These are phyloP conservation scores for Dipodascus geniculatus DNA, from an alignment of 805 yeast genomes.

Conservation along the genomic window DNA sequence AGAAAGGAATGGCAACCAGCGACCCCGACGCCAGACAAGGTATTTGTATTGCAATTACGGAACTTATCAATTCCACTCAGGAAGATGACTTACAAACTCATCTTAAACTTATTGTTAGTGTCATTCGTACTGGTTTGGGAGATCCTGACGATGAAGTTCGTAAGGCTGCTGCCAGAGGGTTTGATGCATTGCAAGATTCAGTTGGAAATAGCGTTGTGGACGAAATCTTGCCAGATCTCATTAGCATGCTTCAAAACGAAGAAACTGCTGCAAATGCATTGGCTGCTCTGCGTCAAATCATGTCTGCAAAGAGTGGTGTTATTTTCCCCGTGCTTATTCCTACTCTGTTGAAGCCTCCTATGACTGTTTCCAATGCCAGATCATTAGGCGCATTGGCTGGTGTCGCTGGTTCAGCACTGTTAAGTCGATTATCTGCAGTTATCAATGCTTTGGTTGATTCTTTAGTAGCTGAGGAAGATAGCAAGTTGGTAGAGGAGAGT, in stretches of 20 bases:
- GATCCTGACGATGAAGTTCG: slow-evolving; percentile 68
- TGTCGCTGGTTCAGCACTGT: slow-evolving; percentile 78
- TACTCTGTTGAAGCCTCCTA: slow-evolving; percentile 67
- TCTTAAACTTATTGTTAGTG: slow-evolving; percentile 57
- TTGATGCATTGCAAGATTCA: slow-evolving; percentile 73
- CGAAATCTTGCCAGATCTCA: slow-evolving; percentile 73
- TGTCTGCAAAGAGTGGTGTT: slow-evolving; percentile 80
- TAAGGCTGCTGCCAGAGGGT: slow-evolving; percentile 83
- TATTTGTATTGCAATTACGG: slow-evolving; percentile 86
- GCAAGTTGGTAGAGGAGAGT: slow-evolving; percentile 25
- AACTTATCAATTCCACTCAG: slow-evolving; percentile 66
- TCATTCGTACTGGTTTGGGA: slow-evolving; percentile 67
- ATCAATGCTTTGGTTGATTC: slow-evolving; percentile 64
- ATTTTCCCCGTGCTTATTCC: slow-evolving; percentile 92
- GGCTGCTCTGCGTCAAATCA: slow-evolving; percentile 79
- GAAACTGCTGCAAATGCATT: slow-evolving; percentile 52
- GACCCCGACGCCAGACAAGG: slow-evolving; percentile 91
- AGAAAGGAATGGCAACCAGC: slow-evolving; percentile 43
- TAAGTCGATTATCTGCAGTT: slow-evolving; percentile 59
- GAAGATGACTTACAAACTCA: slow-evolving; percentile 46
- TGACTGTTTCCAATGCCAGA: slow-evolving; percentile 72
- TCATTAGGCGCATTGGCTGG: slow-evolving; percentile 80
- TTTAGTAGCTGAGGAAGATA: slow-evolving; percentile 28
- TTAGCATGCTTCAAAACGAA: slow-evolving; percentile 49
- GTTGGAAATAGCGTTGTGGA: slow-evolving; percentile 82